Percentiles rank a stretch among this genome's conserved stretches.
Evolutionary conservation across 192 early-diverging fungal genomes (phyloP).

Genomic region (Dispira simplex): DNA sequence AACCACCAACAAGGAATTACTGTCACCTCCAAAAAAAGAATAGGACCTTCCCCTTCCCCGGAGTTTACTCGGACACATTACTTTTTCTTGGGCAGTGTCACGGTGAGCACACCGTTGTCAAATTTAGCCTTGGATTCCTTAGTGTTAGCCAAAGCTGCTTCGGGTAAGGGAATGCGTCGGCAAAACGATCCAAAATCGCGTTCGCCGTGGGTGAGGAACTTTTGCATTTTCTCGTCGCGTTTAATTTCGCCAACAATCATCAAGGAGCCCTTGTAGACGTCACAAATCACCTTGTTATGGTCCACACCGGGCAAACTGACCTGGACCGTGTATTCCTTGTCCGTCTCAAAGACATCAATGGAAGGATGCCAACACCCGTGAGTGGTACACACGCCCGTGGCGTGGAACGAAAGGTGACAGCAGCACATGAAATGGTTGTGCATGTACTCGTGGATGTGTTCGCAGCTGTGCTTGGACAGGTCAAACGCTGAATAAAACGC

Average conservation of each 20-base stretch:
- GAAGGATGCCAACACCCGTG: constrained; percentile 10
- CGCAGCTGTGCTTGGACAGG: constrained; percentile 9
- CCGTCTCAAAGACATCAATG: neutral
- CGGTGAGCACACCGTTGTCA: constrained; percentile 4
- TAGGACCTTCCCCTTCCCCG: too few species aligned
- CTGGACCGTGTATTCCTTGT: constrained; percentile 9
- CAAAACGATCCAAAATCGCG: constrained; percentile 2
- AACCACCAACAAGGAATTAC: too few species aligned
- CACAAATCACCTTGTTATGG: constrained; percentile 3
- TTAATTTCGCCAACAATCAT: constrained; percentile 6
- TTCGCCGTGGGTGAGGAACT: constrained; percentile 4
- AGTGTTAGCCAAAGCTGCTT: neutral
- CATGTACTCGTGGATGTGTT: constrained; percentile 9
- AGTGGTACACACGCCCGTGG: neutral
- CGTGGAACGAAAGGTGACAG: constrained; percentile 4
- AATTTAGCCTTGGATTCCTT: constrained; percentile 9
- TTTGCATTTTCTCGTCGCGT: neutral
- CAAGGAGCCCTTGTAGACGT: constrained; percentile 3
- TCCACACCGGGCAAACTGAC: constrained; percentile 7
- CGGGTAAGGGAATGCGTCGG: constrained; percentile 8
- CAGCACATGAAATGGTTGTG: constrained; percentile 8
- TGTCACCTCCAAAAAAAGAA: too few species aligned
- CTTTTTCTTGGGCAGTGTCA: constrained; percentile 3
- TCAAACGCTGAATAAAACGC: constrained; percentile 4
- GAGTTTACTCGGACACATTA: neutral